Base-by-base conservation (phyloP, 2,329 filamentous ascomycete species). In the Nemania serpens region DNA sequence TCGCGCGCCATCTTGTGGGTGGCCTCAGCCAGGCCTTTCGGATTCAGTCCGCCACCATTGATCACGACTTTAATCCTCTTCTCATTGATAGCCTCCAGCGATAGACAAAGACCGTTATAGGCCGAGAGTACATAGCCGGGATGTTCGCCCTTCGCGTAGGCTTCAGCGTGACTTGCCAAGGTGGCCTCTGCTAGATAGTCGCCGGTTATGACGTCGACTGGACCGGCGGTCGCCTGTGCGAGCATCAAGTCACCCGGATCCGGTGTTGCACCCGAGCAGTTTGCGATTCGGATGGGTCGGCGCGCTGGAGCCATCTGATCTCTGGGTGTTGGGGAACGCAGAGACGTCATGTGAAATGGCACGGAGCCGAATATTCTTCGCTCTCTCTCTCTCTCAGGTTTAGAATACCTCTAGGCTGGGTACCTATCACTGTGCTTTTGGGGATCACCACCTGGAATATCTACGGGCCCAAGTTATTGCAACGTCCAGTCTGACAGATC, bases 31-130 rank as follows among this genome's bases (percentile, higher is more conserved):
- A 86, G 69, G 0, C 77, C 81, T 55, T 76, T 75, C 0, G 83
- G 83, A 64, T 85, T 82, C 12, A 82, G 75, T 1, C 79, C 81
- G 1, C 84, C 83, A 3, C 82, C 83, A 68, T 85, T 85, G 58
- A 83, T 75, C 52, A 83, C 73, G 12, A 85, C 75, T 58, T 81
- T 82, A 70, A 84, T 83, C 0, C 75, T 66, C 59, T 80, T 77
- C 57, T 79, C 72, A 5, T 62, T 51, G 57, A 69, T 9, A 78
- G 60, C 59, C 51, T 61, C 15, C 41, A 70, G 54, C 46, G 65
- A 58, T 36, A 66, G 58, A n/a, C 62, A 53, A 46, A 69, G 62
- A 5, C 67, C 68, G 29, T 64, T 73, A 68, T 54, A 75, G 70
- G 65, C 82, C 58, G 66, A 79, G 57, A 63, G 75, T 70, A 70